Evolutionary conservation across 176 grass and related monocot species (phyloP).

Genomic region (Hyparrhenia diplandra): DNA sequence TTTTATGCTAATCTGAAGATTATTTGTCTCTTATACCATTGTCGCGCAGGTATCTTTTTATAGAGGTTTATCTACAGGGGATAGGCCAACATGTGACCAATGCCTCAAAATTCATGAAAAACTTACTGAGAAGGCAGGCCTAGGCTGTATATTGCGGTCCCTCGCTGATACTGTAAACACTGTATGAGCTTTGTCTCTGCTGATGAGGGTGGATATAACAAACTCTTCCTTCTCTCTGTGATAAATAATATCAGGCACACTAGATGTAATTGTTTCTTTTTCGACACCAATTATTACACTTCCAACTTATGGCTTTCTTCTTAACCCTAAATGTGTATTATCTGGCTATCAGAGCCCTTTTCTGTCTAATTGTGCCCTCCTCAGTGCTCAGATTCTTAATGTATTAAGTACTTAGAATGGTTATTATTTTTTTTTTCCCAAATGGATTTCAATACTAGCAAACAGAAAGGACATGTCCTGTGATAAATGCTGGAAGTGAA

Average conservation of each 20-base stretch:
- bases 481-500: not conserved
- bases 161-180: conserved; percentile 68
- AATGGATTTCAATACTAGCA: not conserved
- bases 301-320: not conserved
- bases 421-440: not conserved
- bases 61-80: conserved; percentile 87
- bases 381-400: not conserved
- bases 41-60: conserved; percentile 73
- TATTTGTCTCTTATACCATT: not conserved
- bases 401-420: not conserved
- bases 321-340: not conserved
- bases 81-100: conserved; percentile 82
- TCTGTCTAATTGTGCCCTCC: not conserved
- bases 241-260: not conserved
- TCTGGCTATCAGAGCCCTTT: not conserved
- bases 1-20: not conserved
- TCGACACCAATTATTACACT: not conserved
- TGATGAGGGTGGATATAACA: not conserved
- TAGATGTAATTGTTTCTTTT: not conserved
- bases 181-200: conserved; percentile 43
- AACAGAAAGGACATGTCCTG: not conserved
- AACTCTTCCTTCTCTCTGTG: not conserved
- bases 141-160: conserved; percentile 79
- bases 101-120: conserved; percentile 99
- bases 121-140: conserved; percentile 72